Conservation (phyloP, 2,329 filamentous ascomycete genomes). For the Phaeosphaeria sp. region DNA sequence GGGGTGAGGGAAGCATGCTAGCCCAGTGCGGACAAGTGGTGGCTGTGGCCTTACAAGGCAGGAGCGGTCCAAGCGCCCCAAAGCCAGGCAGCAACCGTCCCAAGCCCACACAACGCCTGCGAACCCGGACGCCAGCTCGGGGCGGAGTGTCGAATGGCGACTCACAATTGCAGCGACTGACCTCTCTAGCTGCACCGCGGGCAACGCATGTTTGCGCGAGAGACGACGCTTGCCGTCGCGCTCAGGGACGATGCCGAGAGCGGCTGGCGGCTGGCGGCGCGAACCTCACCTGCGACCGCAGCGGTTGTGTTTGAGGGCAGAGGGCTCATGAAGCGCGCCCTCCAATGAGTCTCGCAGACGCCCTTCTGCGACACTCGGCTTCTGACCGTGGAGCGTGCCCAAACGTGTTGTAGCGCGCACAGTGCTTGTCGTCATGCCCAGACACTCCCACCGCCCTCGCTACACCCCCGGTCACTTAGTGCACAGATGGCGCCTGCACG, state of each 20-base stretch:
- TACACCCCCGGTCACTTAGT: slow-evolving; percentile 6
- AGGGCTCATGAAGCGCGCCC: slow-evolving; percentile 9
- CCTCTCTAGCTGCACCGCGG: slow-evolving; percentile 17
- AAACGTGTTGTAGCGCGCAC: slow-evolving; percentile 23
- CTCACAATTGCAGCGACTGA: slow-evolving; percentile 12
- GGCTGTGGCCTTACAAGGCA: slow-evolving; percentile 17
- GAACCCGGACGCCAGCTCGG: slow-evolving; percentile 22
- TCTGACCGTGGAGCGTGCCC: slow-evolving; percentile 29
- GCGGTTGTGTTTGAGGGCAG: slow-evolving; percentile 12
- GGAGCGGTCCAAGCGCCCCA: slow-evolving; percentile 3
- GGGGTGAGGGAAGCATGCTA: slow-evolving; percentile 13
- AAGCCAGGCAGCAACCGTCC: slow-evolving; percentile 23
- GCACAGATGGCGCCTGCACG: slow-evolving; percentile 23
- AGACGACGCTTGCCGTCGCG: slow-evolving; percentile 26
- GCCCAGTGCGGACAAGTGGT: slow-evolving; percentile 23
- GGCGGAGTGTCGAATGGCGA: slow-evolving; percentile 26
- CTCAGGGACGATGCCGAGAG: slow-evolving; percentile 28
- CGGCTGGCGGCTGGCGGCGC: slow-evolving; percentile 24
- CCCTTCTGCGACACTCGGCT: slow-evolving; percentile 19
- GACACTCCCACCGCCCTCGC: slow-evolving; percentile 39
- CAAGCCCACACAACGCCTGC: slow-evolving; percentile 19
- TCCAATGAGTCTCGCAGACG: slow-evolving; percentile 19
- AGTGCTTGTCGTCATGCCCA: slow-evolving; percentile 37
- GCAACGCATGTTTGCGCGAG: slow-evolving; percentile 3
- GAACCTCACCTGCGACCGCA: slow-evolving; percentile 8